These are phyloP conservation scores for Penicillium sp. DNA, from an alignment of 2,329 filamentous ascomycete species.

Conservation along the genomic window DNA sequence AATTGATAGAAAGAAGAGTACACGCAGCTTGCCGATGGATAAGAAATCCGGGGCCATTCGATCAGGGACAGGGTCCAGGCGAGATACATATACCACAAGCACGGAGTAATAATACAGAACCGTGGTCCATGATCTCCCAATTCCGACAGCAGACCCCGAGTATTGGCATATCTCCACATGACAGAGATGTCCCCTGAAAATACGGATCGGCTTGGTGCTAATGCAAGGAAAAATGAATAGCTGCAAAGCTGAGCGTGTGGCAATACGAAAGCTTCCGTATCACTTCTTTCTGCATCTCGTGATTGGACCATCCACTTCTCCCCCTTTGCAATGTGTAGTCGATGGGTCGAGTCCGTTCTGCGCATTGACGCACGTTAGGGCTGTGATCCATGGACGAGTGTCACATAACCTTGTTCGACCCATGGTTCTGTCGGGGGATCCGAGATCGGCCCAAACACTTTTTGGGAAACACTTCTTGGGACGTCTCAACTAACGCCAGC, in stretches of 20 bases:
- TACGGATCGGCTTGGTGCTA: conserved; percentile 5
- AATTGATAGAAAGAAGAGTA: neutral
- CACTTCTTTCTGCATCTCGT: conserved; percentile 7
- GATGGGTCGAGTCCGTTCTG: conserved; percentile 7
- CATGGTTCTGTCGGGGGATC: conserved; percentile 2
- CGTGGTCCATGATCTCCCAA: conserved; percentile 1
- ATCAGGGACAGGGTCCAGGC: neutral
- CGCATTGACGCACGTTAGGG: conserved; percentile 11
- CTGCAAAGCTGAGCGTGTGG: conserved; percentile 15
- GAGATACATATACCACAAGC: conserved; percentile 5
- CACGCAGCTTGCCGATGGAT: conserved; percentile 8
- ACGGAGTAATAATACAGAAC: neutral
- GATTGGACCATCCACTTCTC: conserved; percentile 8
- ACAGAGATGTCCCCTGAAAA: conserved; percentile 4
- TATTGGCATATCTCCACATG: conserved; percentile 9
- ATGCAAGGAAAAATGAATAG: conserved; percentile 21
- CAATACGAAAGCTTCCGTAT: conserved; percentile 16
- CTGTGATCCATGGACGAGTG: conserved; percentile 1
- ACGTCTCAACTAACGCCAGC: conserved; percentile 2
- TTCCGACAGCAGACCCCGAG: conserved; percentile 2
- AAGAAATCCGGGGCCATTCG: conserved; percentile 6
- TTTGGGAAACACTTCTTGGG: neutral
- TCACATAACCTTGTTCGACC: conserved; percentile 2
- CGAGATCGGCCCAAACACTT: neutral
- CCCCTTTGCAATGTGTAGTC: conserved; percentile 3